Conservation (phyloP, 2,329 filamentous ascomycete species). For the Trematosphaeria pertusa region DNA sequence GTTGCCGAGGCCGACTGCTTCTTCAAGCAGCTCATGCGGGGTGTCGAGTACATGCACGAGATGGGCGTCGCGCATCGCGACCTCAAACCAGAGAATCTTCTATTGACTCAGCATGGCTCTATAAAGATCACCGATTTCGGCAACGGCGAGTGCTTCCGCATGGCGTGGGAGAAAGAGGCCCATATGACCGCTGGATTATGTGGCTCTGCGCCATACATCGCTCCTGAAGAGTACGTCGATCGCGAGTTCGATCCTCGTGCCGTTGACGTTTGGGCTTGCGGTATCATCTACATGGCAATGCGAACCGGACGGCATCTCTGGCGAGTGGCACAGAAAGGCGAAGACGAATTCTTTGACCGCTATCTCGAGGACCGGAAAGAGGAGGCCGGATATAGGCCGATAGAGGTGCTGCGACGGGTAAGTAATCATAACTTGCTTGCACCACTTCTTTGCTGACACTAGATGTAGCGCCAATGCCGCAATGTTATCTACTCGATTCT, state of each 20-base stretch:
- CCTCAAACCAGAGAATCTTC: conserved; percentile 93
- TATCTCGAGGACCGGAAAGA: conserved; percentile 93
- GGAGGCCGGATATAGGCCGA: conserved; percentile 94
- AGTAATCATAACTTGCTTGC: conserved; percentile 50
- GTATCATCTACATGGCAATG: conserved; percentile 99
- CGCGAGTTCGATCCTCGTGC: conserved; percentile 96
- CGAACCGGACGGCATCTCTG: conserved; percentile 93
- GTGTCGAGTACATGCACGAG: conserved; percentile 98
- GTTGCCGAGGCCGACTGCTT: conserved; percentile 95
- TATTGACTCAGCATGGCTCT: conserved; percentile 88
- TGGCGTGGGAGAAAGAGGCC: conserved; percentile 98
- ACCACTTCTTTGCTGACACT: conserved; percentile 26
- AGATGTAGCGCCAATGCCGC: conserved; percentile 82
- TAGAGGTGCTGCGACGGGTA: conserved; percentile 93
- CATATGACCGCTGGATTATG: conserved; percentile 98
- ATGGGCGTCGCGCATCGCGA: conserved; percentile 99
- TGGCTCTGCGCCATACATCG: conserved; percentile 95
- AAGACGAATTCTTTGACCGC: conserved; percentile 95
- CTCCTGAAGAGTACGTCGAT: conserved; percentile 93
- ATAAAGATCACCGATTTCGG: conserved; percentile 99
- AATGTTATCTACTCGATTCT: conserved; percentile 99
- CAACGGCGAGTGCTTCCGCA: conserved; percentile 98
- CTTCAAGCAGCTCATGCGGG: conserved; percentile 99
- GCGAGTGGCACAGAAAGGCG: conserved; percentile 95
- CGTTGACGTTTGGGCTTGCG: conserved; percentile 98